These are phyloP conservation scores for Hypoxylon sp. DNA, from an alignment of 2,329 filamentous ascomycete genomes.

Conservation along the genomic window DNA sequence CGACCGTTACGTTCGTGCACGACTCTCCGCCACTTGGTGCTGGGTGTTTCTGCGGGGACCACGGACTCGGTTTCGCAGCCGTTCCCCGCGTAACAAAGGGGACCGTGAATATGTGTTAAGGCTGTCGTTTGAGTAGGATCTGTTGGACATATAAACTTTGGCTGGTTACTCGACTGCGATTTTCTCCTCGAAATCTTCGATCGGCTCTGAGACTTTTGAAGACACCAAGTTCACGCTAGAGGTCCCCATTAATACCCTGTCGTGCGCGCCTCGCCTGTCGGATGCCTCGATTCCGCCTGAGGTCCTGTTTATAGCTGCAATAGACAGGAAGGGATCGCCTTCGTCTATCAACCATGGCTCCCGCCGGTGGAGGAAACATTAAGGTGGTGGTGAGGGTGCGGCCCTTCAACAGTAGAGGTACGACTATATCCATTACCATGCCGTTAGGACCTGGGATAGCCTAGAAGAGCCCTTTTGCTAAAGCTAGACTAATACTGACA, in stretches of 20 bases:
- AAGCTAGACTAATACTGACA: conserved; percentile 37
- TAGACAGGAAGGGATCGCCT: conserved; percentile 43
- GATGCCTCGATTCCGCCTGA: conserved; percentile 41
- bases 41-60: conserved; percentile 21
- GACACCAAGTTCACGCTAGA: conserved; percentile 10
- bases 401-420: conserved; percentile 96
- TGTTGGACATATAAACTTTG: conserved; percentile 23
- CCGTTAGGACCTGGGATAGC: conserved; percentile 1
- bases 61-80: conserved; percentile 20
- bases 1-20: conserved; percentile 19
- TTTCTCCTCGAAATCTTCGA: conserved; percentile 14
- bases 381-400: conserved; percentile 98
- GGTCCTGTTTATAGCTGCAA: conserved; percentile 40
- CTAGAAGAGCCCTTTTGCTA: background rate
- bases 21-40: conserved; percentile 24
- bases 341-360: conserved; percentile 65
- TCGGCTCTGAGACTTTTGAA: conserved; percentile 16
- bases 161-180: conserved; percentile 27
- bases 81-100: conserved; percentile 30
- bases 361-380: conserved; percentile 90
- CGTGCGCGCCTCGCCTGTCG: conserved; percentile 40
- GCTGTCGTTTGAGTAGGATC: conserved; percentile 15
- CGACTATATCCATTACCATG: conserved; percentile 41
- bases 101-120: conserved; percentile 29
- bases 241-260: conserved; percentile 34